These are phyloP conservation scores for Liquidambar formosana DNA, from an alignment of 164 flowering plant genomes.

Conservation along the genomic window DNA sequence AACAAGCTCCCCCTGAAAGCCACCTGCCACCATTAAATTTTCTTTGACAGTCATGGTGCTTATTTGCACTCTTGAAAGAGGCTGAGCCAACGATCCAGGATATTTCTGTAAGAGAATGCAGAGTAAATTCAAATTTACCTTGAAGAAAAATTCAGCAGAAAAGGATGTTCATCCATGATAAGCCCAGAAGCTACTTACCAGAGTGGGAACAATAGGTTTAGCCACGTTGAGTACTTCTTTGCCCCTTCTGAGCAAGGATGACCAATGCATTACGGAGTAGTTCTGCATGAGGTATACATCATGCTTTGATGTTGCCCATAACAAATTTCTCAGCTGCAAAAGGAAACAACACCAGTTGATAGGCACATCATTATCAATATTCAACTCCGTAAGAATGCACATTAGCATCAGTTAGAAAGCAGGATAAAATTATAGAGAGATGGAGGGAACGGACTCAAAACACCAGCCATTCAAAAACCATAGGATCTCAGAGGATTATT, in stretches of 20 bases:
- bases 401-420: background rate
- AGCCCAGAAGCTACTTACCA: conserved; percentile 36
- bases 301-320: conserved; percentile 93
- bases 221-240: conserved; percentile 81
- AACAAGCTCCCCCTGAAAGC: conserved; percentile 94
- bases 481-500: too few species aligned
- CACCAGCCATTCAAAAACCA: background rate
- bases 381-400: background rate
- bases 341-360: background rate
- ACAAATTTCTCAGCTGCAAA: conserved; percentile 77
- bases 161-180: background rate
- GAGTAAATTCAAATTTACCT: background rate
- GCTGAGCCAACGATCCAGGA: conserved; percentile 50
- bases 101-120: conserved; percentile 34
- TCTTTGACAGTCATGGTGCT: conserved; percentile 88
- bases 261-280: conserved; percentile 92
- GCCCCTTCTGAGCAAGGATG: conserved; percentile 57
- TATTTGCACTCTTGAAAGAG: conserved; percentile 77
- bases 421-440: background rate
- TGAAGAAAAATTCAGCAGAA: background rate
- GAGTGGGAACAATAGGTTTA: conserved; percentile 53
- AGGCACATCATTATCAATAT: background rate
- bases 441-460: background rate
- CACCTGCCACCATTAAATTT: conserved; percentile 82
- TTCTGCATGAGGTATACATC: conserved; percentile 90